Percentiles rank a stretch among this genome's conserved stretches.
phyloP scores from a whole-genome alignment of 371 early-diverging fungal species.

The Apophysomyces variabilis region DNA sequence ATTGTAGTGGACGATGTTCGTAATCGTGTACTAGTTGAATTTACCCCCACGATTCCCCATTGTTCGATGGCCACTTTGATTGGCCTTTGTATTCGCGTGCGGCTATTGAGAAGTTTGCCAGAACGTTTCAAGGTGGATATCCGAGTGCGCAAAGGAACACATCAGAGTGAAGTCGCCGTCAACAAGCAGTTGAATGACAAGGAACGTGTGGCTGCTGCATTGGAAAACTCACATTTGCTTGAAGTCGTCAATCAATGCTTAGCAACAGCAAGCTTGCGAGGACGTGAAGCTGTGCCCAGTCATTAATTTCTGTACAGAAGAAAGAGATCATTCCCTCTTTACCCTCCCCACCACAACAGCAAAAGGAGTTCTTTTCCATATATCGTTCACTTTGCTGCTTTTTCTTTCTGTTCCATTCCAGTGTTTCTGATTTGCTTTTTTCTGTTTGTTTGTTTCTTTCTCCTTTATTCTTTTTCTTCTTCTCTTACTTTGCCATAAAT shows the following conservation, averaged over 20 bases:
- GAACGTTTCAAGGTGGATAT: slow-evolving; percentile 93
- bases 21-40: slow-evolving; percentile 75
- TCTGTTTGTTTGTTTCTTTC: not conserved
- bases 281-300: slow-evolving; percentile 19
- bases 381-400: no score
- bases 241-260: slow-evolving; percentile 95
- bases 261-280: slow-evolving; percentile 60
- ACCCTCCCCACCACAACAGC: no score
- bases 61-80: slow-evolving; percentile 99
- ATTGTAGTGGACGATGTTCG: slow-evolving; percentile 75
- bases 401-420: no score
- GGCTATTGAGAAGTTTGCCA: slow-evolving; percentile 85
- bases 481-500: not conserved
- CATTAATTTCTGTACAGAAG: not conserved
- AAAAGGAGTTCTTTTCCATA: no score
- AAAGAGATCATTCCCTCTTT: no score
- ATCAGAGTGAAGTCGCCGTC: slow-evolving; percentile 93
- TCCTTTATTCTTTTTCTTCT: not conserved
- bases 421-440: not conserved
- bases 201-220: slow-evolving; percentile 98
- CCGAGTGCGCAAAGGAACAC: slow-evolving; percentile 90
- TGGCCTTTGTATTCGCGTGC: slow-evolving; percentile 96
- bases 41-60: slow-evolving; percentile 99
- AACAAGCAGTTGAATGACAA: slow-evolving; percentile 99
- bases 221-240: slow-evolving; percentile 93